A percentile compares a stretch with the other conserved stretches of the same genome.
phyloP scores from a whole-genome alignment of 2,329 filamentous ascomycete species.

The Periconia macrospinosa region DNA sequence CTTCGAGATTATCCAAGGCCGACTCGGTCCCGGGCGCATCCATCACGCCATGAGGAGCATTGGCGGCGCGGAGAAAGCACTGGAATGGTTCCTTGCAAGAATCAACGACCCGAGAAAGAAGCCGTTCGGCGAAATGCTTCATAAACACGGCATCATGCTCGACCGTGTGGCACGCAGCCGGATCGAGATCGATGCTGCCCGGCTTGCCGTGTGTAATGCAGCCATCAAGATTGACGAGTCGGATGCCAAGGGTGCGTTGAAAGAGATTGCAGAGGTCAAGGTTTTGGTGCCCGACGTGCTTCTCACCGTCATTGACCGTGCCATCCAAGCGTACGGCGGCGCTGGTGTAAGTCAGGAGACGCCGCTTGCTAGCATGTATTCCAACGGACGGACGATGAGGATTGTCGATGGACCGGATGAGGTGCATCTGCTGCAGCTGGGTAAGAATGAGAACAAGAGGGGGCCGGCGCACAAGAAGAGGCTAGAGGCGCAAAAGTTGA shows the following conservation, averaged over 20 bases:
- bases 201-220: slow-evolving; percentile 88
- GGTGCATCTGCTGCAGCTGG: slow-evolving; percentile 78
- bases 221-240: slow-evolving; percentile 91
- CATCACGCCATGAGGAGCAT: slow-evolving; percentile 98
- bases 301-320: slow-evolving; percentile 87
- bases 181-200: slow-evolving; percentile 90
- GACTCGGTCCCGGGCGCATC: slow-evolving; percentile 91
- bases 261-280: slow-evolving; percentile 95
- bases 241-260: slow-evolving; percentile 85
- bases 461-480: slow-evolving; percentile 62
- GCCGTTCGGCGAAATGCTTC: slow-evolving; percentile 84
- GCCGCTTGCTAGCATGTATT: slow-evolving; percentile 77
- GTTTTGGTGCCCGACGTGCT: slow-evolving; percentile 82
- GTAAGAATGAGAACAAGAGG: slow-evolving; percentile 76
- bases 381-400: slow-evolving; percentile 76
- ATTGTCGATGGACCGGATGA: slow-evolving; percentile 95
- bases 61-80: slow-evolving; percentile 83
- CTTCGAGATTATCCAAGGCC: slow-evolving; percentile 98
- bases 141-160: slow-evolving; percentile 89
- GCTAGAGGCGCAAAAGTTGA: slow-evolving; percentile 66
- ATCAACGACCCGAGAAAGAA: slow-evolving; percentile 91
- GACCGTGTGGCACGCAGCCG: slow-evolving; percentile 92
- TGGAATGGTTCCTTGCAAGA: slow-evolving; percentile 93
- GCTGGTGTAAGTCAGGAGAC: slow-evolving; percentile 94
- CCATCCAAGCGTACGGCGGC: slow-evolving; percentile 88